phyloP scores from a whole-genome alignment of 2,329 filamentous ascomycete genomes.

The Pseudopyrenochaeta lycopersici region DNA sequence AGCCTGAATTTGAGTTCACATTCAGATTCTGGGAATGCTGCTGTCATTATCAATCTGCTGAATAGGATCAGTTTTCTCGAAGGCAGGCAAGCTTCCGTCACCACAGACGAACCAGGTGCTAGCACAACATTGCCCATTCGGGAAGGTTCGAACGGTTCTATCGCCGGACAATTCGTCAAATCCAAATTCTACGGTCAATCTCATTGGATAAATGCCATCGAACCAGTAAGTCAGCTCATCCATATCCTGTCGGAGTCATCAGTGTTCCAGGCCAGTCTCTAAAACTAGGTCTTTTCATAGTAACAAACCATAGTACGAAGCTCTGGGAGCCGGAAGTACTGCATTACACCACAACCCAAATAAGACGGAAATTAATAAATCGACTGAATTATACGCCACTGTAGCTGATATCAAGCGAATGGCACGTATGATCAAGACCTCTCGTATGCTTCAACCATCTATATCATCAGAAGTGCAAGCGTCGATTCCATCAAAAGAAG shows the following conservation, averaged over 20 bases:
- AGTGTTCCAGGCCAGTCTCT: neutral
- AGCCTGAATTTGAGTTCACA: slow-evolving; percentile 3
- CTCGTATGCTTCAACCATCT: slow-evolving; percentile 46
- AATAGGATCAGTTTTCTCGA: slow-evolving; percentile 11
- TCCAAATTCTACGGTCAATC: slow-evolving; percentile 65
- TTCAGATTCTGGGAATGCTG: neutral
- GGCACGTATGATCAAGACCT: slow-evolving; percentile 61
- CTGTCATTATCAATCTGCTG: slow-evolving; percentile 8
- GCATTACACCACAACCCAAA: slow-evolving; percentile 50
- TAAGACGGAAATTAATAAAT: slow-evolving; percentile 44
- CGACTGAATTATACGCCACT: slow-evolving; percentile 29
- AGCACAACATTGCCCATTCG: neutral
- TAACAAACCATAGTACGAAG: slow-evolving; percentile 23
- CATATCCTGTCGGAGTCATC: neutral
- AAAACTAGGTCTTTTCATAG: neutral
- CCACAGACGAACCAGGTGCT: neutral
- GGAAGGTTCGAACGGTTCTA: neutral
- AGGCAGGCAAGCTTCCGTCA: slow-evolving; percentile 1
- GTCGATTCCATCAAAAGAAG: slow-evolving; percentile 57
- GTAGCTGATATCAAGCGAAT: slow-evolving; percentile 60
- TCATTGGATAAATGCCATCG: slow-evolving; percentile 55
- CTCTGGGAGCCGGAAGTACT: slow-evolving; percentile 22
- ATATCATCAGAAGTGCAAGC: slow-evolving; percentile 54
- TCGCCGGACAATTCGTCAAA: slow-evolving; percentile 53
- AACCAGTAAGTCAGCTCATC: slow-evolving; percentile 40